A percentile compares a stretch with the other conserved stretches of the same genome.
These are phyloP conservation scores for Hyaloscypha finlandica DNA, from an alignment of 495 filamentous ascomycete genomes.

Conservation along the genomic window DNA sequence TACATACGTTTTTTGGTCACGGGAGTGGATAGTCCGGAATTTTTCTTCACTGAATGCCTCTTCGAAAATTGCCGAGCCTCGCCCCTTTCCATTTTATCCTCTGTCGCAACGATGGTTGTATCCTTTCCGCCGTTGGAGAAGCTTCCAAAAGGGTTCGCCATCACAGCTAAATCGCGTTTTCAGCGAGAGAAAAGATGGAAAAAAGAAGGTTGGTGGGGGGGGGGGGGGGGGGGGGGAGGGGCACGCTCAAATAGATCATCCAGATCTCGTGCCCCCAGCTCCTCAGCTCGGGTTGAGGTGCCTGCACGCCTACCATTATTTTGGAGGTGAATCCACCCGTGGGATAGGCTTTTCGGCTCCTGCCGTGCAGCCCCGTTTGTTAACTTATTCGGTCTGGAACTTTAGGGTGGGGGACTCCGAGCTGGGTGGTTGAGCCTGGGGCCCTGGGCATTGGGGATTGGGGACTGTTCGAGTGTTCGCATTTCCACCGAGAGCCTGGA, in stretches of 20 bases:
- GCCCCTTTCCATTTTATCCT: background rate
- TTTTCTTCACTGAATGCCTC: background rate
- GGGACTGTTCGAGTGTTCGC: background rate
- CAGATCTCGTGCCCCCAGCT: background rate
- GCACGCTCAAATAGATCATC: background rate
- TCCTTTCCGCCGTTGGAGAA: background rate
- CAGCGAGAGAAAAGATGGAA: background rate
- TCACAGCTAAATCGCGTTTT: background rate
- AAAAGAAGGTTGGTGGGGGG: background rate
- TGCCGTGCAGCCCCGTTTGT: background rate
- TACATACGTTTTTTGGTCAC: slow-evolving; percentile 1
- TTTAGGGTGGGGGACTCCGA: background rate
- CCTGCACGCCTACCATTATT: background rate
- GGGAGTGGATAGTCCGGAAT: background rate
- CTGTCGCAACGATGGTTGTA: background rate
- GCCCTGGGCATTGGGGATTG: background rate
- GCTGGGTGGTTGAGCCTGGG: background rate
- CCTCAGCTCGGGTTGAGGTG: background rate
- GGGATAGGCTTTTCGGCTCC: background rate
- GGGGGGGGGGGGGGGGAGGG: background rate
- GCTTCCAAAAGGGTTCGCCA: background rate
- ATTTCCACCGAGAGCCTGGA: background rate
- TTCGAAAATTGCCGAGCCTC: background rate
- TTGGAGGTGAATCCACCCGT: background rate
- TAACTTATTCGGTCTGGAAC: background rate